Evolutionary conservation across 306 rosid species (phyloP), one percentile per base, ranked within the genome.

Genomic region (Cotoneaster glaucophyllus): DNA sequence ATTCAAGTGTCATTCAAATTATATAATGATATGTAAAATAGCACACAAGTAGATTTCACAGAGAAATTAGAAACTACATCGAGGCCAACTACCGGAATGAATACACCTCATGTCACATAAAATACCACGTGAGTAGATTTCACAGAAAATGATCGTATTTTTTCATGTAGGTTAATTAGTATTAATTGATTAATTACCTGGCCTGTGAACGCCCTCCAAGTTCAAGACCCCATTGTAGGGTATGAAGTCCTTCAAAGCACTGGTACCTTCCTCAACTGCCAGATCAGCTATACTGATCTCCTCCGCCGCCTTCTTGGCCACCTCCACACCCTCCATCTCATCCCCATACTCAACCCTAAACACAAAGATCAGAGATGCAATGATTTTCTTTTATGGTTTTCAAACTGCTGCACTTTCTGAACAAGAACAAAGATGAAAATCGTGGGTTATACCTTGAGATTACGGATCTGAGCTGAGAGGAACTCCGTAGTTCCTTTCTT

Each of bases 171-270:
- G 17, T 45, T 45, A 45, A 8, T 25, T 12, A 14, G 19, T 19
- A 13, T 22, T 34, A 32, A 32, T 5, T 32, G 19, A 57, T 0
- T 25, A 67, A 45, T 79, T 85, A 95, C 98, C 98, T 95, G 98
- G 97, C 75, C 93, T 84, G 3, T 85, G 94, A 76, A 86, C 80
- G 50, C 97, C 98, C 70, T 95, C 97, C 90, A 95, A 84, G 79
- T 95, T 95, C 78, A 89, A 72, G 76, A 95, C 52, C 32, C 82
- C 97, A 71, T 62, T 83, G 44, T 81, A 92, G 4, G 98, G 98
- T 39, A 89, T 74, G 4, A 95, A 75, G 56, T 90, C 92, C 89
- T 84, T 89, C 77, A 95, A 79, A 56, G 68, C 74, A 63, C 59
- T 67, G 2, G 79, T 82, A 18, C 92, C 92, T 28, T 89, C 97